Evolutionary conservation across 2,329 filamentous ascomycete genomes (phyloP), one percentile per base, ranked within the genome.

Genomic region (Exophiala oligosperma): DNA sequence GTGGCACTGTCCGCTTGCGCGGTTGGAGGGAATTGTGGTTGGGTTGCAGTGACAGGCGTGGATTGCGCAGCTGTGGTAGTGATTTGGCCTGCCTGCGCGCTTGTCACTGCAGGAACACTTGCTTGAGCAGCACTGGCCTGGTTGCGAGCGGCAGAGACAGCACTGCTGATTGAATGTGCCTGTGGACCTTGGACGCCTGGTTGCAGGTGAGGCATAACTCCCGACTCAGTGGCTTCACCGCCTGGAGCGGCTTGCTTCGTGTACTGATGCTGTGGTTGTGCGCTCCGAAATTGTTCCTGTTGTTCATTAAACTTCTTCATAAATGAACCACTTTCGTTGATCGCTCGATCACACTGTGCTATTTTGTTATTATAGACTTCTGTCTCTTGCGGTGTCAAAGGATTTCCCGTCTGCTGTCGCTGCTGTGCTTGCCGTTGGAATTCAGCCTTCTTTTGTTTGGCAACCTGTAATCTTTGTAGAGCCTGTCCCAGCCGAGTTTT

Each of bases 271-370:
- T 64, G 66, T 35, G 58, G 62, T 48, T 66, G 60, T 21, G 71
- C 54, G 67, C 63, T 55, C 71, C 62, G 76, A 64, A 79, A 78
- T 43, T 65, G 70, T 53, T 78, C 75, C 61, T 79, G 77, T 60
- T 79, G 77, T 43, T 78, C 74, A 53, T 75, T 76, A 69, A 79
- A 79, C 56, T 78, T 79, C 40, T 69, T 72, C 59, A 79, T 65
- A 58, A 79, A 79, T 11, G 76, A 74, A 46, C 70, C 74, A n/a
- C 75, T 75, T 61, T 79, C 77, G 29, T 52, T 57, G 17, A 68
- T 57, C 3, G 62, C 62, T 54, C 66, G 63, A 38, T 66, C 62
- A 43, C 65, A 68, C 38, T 68, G 66, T 23, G 54, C 54, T 21
- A 67, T 50, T 41, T 66, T 67, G 24, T 49, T 62, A 32, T 76